These are phyloP conservation scores for Monosporascus sp. DNA, from an alignment of 2,329 filamentous ascomycete genomes.

Conservation along the genomic window DNA sequence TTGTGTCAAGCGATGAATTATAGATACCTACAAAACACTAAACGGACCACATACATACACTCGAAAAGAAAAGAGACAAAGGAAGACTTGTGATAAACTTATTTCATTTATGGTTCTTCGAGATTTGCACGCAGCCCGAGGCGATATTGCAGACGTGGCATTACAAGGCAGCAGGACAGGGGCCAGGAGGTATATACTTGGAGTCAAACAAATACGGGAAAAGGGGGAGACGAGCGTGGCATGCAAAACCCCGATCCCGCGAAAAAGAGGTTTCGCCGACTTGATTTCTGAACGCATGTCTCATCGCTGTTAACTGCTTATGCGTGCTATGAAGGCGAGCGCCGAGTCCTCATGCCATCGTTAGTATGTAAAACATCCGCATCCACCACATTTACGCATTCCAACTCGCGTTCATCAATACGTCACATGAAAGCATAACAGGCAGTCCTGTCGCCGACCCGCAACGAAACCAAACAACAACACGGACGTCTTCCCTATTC, in stretches of 20 bases:
- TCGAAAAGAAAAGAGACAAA: background rate
- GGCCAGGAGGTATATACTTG: background rate
- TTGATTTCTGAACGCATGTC: too few relatives aligned
- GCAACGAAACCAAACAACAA: background rate
- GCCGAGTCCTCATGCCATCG: background rate
- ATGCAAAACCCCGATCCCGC: too few relatives aligned
- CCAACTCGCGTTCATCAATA: background rate
- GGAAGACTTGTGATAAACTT: background rate
- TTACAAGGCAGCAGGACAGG: background rate
- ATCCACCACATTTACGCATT: background rate
- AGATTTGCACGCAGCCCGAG: background rate
- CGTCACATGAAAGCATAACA: background rate
- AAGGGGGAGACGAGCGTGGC: background rate
- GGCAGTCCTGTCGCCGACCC: background rate
- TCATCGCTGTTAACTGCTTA: too few relatives aligned
- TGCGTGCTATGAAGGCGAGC: background rate
- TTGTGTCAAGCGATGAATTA: too few relatives aligned
- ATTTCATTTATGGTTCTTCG: background rate
- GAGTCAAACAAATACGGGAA: background rate
- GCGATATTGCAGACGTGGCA: too few relatives aligned
- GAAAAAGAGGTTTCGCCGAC: too few relatives aligned
- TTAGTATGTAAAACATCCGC: background rate
- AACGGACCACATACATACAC: background rate
- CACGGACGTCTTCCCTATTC: conserved; percentile 35
- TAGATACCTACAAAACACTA: background rate